A percentile compares a stretch with the other conserved stretches of the same genome.
These are phyloP conservation scores for Gymnopus androsaceus DNA, from an alignment of 1,284 basidiomycete genomes.

Conservation along the genomic window DNA sequence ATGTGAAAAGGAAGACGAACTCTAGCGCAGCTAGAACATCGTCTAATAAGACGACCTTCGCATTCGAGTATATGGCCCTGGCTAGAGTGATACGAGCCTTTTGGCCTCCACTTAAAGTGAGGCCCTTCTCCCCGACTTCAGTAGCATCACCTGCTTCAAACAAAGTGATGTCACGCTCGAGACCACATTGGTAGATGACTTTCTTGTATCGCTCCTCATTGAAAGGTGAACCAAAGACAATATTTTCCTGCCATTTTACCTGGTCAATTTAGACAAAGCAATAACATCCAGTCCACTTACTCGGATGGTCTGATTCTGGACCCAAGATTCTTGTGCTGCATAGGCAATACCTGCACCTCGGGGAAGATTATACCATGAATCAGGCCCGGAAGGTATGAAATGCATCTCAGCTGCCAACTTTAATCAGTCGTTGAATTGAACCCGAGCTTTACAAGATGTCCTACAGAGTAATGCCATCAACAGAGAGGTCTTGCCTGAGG, in stretches of 20 bases:
- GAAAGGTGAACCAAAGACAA: constrained; percentile 79
- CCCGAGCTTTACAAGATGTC: not conserved
- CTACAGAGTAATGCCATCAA: constrained; percentile 57
- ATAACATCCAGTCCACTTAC: too few relatives aligned
- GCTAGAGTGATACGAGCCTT: constrained; percentile 77
- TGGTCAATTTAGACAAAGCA: too few relatives aligned
- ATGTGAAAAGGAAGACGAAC: constrained; percentile 29
- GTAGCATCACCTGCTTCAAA: constrained; percentile 78
- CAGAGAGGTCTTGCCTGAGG: constrained; percentile 51
- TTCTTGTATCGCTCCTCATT: constrained; percentile 74
- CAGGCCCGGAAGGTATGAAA: constrained; percentile 55
- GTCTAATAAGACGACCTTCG: constrained; percentile 64
- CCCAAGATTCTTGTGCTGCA: constrained; percentile 82
- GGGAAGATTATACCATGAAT: constrained; percentile 69
- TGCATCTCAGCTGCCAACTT: constrained; percentile 59
- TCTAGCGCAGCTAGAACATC: constrained; percentile 64
- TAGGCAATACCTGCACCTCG: constrained; percentile 68
- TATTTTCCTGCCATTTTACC: constrained; percentile 66
- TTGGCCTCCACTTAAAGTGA: constrained; percentile 62
- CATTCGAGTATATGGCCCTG: constrained; percentile 66
- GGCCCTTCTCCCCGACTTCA: constrained; percentile 60
- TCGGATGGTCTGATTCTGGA: constrained; percentile 53
- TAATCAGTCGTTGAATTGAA: not conserved
- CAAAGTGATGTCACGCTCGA: constrained; percentile 52
- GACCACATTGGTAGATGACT: constrained; percentile 59